Conservation (phyloP, 1,139 yeast species). For the Yamadazyma diospyri region DNA sequence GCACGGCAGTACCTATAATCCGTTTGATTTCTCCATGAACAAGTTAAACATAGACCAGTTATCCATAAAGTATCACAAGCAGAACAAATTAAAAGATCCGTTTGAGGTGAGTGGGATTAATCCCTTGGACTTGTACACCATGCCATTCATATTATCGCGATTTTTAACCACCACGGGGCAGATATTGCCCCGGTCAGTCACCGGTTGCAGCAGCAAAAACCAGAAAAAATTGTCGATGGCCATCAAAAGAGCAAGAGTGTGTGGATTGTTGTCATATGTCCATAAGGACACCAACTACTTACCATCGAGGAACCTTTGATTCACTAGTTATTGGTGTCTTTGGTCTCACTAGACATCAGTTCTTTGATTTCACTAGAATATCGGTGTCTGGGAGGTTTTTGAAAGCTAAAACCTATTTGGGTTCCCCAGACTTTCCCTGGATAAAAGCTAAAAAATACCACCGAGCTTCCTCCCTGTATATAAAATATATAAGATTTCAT, state of each 20-base stretch:
- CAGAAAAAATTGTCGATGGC: conserved; percentile 67
- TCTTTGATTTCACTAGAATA: no score
- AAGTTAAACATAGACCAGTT: conserved; percentile 41
- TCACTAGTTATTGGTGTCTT: no score
- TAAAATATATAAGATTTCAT: background rate
- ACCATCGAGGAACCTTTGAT: conserved; percentile 29
- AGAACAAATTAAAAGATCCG: conserved; percentile 24
- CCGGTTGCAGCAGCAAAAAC: conserved; percentile 59
- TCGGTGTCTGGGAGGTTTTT: no score
- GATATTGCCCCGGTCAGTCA: conserved; percentile 62
- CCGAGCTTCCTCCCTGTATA: background rate
- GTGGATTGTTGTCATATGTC: conserved; percentile 62
- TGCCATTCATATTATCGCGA: conserved; percentile 60
- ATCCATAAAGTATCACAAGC: conserved; percentile 16
- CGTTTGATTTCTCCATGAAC: conserved; percentile 69
- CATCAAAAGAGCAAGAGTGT: conserved; percentile 63
- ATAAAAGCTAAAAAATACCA: background rate
- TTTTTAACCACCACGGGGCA: conserved; percentile 64
- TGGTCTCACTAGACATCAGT: no score
- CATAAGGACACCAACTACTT: conserved; percentile 50
- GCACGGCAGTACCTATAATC: conserved; percentile 55
- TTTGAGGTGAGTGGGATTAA: conserved; percentile 57
- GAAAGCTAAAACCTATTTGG: no score
- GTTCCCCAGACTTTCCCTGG: no score
- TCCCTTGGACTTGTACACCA: conserved; percentile 62